phyloP scores from a whole-genome alignment of 1,139 yeast genomes.

The Saccharomyces hybrid region DNA sequence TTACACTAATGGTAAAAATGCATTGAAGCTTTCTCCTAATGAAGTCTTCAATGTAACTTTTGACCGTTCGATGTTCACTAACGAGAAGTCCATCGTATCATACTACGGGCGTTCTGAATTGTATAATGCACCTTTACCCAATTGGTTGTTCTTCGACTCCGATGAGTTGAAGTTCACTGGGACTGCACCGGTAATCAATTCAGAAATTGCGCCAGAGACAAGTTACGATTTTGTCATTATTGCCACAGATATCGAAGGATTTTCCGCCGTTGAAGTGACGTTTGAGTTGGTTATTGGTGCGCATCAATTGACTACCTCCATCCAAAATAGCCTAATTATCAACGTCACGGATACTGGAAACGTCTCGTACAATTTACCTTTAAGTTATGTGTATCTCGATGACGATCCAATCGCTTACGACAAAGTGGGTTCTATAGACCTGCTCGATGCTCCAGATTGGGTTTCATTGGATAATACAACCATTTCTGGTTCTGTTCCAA shows the following conservation, averaged over 20 bases:
- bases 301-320: slow-evolving; percentile 61
- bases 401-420: slow-evolving; percentile 39
- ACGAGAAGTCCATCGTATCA: slow-evolving; percentile 42
- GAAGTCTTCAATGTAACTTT: slow-evolving; percentile 57
- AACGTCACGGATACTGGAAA: slow-evolving; percentile 58
- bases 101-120: slow-evolving; percentile 70
- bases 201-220: slow-evolving; percentile 80
- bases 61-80: slow-evolving; percentile 46
- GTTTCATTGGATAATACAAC: slow-evolving; percentile 40
- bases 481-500: slow-evolving; percentile 56
- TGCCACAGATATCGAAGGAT: slow-evolving; percentile 74
- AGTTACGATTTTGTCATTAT: slow-evolving; percentile 64
- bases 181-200: slow-evolving; percentile 77
- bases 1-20: slow-evolving; percentile 62
- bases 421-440: slow-evolving; percentile 48
- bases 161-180: slow-evolving; percentile 67
- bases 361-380: slow-evolving; percentile 54
- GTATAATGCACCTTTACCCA: slow-evolving; percentile 82
- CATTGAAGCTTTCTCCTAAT: slow-evolving; percentile 68
- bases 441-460: slow-evolving; percentile 55
- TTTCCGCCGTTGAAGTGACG: slow-evolving; percentile 58
- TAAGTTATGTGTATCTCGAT: slow-evolving; percentile 54
- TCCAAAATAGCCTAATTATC: slow-evolving; percentile 41
- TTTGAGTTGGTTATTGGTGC: slow-evolving; percentile 81
- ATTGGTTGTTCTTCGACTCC: slow-evolving; percentile 71